These are phyloP conservation scores for Cryptosporidium ubiquitum DNA, from an alignment of 169 alveolate genomes.

Conservation along the genomic window DNA sequence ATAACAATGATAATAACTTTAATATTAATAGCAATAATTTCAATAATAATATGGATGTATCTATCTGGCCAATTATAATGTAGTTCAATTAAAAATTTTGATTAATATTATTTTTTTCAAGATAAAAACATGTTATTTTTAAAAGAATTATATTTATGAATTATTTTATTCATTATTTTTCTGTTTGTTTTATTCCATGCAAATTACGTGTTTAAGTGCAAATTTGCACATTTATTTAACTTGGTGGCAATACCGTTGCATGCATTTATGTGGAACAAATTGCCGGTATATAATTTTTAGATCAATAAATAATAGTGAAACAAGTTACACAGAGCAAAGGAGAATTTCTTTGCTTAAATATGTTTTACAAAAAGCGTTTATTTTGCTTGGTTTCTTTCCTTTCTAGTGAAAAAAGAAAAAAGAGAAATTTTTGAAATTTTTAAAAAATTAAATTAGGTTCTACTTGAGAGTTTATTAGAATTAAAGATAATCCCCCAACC, in stretches of 20 bases:
- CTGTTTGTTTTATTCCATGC: background rate
- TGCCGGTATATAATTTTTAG: conserved; percentile 22
- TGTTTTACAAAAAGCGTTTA: no score
- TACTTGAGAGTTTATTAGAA: no score
- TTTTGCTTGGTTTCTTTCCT: background rate
- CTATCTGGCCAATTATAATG: conserved; percentile 51
- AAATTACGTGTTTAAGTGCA: background rate
- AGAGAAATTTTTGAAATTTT: no score
- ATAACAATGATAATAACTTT: background rate
- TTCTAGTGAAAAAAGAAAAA: no score
- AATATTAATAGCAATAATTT: background rate
- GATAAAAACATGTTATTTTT: background rate
- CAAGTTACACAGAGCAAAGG: background rate
- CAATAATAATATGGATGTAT: conserved; percentile 35
- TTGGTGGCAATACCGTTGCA: background rate
- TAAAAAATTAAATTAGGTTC: no score
- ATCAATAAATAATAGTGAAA: background rate
- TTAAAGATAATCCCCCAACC: conserved; percentile 1
- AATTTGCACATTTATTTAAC: background rate
- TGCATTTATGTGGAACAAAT: conserved; percentile 2
- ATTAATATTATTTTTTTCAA: background rate
- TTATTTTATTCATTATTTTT: background rate
- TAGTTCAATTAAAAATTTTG: background rate
- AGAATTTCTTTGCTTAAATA: background rate
- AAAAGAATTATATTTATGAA: background rate